Evolutionary conservation across 2,329 filamentous ascomycete species (phyloP), one percentile per base, ranked within the genome.

Genomic region (Endocalyx cinctus): DNA sequence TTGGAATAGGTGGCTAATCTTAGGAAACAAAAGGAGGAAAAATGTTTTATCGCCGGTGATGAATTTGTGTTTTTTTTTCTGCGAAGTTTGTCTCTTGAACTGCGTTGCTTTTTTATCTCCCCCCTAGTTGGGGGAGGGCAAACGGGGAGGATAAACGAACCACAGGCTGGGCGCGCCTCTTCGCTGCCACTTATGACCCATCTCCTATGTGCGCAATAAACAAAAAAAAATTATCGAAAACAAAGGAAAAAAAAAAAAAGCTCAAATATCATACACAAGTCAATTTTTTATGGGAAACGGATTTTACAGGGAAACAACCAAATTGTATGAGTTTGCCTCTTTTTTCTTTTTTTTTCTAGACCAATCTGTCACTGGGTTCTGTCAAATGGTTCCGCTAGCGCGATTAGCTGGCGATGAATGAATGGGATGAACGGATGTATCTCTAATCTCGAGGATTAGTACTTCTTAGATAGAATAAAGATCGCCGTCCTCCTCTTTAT

Each of bases 361-460:
- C 11, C 15, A 14, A 27, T 26, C 14, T 17, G 20, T 23, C 20
- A 8, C n/a, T 23, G 33, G 33, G 23, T 18, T 31, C 37, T 32
- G 33, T 44, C 35, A 27, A 30, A 44, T 42, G 45, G 41, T 44
- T 48, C 38, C 41, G 43, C 39, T 38, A 37, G 41, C 37, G 34
- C 35, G 29, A 28, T 17, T 27, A 37, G 31, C 40, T 38, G 32
- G 37, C 37, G 15, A 25, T 25, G 20, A 25, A n/a, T 27, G 31
- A 10, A 22, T 26, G 23, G 23, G 25, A 30, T 19, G 28, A 30
- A 12, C n/a, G 16, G 31, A n/a, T n/a, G n/a, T n/a, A n/a, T n/a
- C n/a, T 39, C 27, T 29, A 29, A 19, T 39, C 34, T 45, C 31
- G 41, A 42, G 3, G 39, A 41, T 38, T 42, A 42, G 34, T n/a